Percentiles rank a stretch among this genome's conserved stretches.
These are phyloP conservation scores for Aureobasidium sp. DNA, from an alignment of 2,329 filamentous ascomycete genomes.

Conservation along the genomic window DNA sequence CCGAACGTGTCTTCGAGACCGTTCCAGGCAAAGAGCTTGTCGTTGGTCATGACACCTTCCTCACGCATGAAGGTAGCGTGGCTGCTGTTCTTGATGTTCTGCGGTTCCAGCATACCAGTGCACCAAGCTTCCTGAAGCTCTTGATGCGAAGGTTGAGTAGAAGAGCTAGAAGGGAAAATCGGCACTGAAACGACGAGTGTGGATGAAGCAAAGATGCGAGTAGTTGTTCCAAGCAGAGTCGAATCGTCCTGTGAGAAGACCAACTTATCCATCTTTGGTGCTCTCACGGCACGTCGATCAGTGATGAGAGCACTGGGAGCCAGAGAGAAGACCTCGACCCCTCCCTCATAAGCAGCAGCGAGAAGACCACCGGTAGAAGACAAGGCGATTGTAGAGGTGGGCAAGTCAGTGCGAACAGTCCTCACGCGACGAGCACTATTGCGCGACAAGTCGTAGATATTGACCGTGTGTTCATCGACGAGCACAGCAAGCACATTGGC, in stretches of 20 bases:
- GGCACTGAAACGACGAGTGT: constrained; percentile 29
- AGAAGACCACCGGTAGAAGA: constrained; percentile 73
- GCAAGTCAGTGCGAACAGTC: constrained; percentile 68
- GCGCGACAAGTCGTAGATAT: constrained; percentile 63
- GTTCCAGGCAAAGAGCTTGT: constrained; percentile 29
- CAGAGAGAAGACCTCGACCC: constrained; percentile 76
- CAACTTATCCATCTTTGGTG: constrained; percentile 27
- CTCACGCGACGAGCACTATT: constrained; percentile 56
- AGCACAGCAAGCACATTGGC: constrained; percentile 67
- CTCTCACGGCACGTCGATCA: constrained; percentile 27
- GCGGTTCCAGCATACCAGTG: constrained; percentile 28
- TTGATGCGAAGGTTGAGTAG: constrained; percentile 24
- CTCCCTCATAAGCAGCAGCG: constrained; percentile 78
- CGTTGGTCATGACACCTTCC: constrained; percentile 21
- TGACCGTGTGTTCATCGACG: constrained; percentile 73
- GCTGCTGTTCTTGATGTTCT: constrained; percentile 30
- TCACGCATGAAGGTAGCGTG: constrained; percentile 29
- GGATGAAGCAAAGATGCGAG: constrained; percentile 26
- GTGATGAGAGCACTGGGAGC: constrained; percentile 45
- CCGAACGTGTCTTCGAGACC: constrained; percentile 29
- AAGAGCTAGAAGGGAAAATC: constrained; percentile 24
- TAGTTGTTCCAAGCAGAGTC: constrained; percentile 29
- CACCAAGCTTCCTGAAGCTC: constrained; percentile 32
- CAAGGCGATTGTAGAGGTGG: constrained; percentile 68
- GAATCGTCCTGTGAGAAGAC: constrained; percentile 29